phyloP scores from a whole-genome alignment of 129 eudicot genomes.

The Saposhnikovia divaricata region DNA sequence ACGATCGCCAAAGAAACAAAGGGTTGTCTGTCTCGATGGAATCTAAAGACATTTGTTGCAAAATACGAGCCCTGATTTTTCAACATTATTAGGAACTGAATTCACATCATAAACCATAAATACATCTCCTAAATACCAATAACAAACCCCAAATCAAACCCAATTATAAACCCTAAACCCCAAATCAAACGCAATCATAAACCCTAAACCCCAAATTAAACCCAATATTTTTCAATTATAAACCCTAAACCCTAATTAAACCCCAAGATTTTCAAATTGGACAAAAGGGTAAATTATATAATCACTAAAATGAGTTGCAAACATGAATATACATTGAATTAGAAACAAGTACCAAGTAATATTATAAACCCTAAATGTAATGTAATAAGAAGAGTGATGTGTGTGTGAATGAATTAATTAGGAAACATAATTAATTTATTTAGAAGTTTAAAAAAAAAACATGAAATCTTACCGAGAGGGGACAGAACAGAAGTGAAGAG shows the following conservation, averaged over 20 bases:
- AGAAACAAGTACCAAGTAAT: too few relatives aligned
- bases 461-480: too few relatives aligned
- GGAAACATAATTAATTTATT: too few relatives aligned
- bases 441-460: too few relatives aligned
- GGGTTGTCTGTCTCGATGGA: conserved; percentile 32
- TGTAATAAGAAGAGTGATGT: too few relatives aligned
- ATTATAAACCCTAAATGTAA: neutral
- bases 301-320: neutral
- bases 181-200: neutral
- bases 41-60: conserved; percentile 75
- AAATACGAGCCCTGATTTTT: conserved; percentile 28
- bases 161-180: neutral
- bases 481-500: too few relatives aligned
- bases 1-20: conserved; percentile 36
- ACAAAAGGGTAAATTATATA: neutral
- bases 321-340: neutral
- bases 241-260: neutral
- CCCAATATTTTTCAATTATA: neutral
- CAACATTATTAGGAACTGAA: conserved; percentile 15
- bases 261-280: neutral
- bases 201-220: neutral
- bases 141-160: neutral
- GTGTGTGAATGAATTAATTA: too few relatives aligned
- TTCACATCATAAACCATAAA: neutral
- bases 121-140: neutral